Evolutionary conservation across 176 grass and related monocot species (phyloP), one percentile per base, ranked within the genome.

Genomic region (Ananas comosus): DNA sequence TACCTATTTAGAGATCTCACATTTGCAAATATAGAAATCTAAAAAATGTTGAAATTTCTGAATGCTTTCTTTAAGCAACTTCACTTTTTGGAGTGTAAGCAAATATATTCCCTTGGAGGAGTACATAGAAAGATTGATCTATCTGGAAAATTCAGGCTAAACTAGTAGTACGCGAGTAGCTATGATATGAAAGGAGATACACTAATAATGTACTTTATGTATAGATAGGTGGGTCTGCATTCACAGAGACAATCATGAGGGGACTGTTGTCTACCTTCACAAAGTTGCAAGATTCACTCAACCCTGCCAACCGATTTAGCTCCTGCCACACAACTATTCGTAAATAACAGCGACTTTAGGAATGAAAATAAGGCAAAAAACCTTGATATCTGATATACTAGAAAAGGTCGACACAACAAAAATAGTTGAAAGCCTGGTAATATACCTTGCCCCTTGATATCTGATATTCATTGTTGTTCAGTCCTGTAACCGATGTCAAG

Each of bases 391-490:
- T 52, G 64, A 21, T 9, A 42, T 4, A 66, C 6, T 49, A 81
- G 65, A 42, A 51, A 50, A 63, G 24, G 21, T 59, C 33, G 13
- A 16, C 72, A 57, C 16, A 51, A 22, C 42, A 64, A 23, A 8
- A 8, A 64, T 17, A 76, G 63, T 23, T 16, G 21, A 71, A 49
- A 22, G 33, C 70, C 7, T 42, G 33, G 21, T 65, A 83, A 68
- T 64, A 56, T 42, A 94, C 95, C 80, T 90, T 91, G 78, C 90
- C 95, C 80, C 95, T 88, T 51, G 95, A 71, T 77, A 99, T 94
- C 78, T 99, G 95, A 72, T 99, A 94, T 21, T 94, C 90, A 17
- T 94, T 99, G 72, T 94, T 94, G 79, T 94, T 94, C 75, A 99
- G 81, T 76, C 95, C 95, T 75, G 73, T 93, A 84, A 99, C 78